Conservation (phyloP, 108 stramenopile genomes). For the Skeletonema potamos region DNA sequence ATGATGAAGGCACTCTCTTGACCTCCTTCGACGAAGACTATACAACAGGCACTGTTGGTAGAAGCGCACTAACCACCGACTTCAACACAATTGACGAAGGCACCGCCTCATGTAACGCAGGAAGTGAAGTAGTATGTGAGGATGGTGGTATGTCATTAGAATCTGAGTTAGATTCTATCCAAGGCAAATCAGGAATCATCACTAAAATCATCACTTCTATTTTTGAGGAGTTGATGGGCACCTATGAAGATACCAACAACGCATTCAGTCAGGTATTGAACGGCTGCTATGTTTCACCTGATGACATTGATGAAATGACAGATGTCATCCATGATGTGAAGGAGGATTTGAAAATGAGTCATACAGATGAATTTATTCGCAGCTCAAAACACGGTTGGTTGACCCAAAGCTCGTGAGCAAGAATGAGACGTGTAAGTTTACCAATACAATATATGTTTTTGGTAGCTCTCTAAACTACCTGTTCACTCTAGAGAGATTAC, state of each 20-base stretch:
- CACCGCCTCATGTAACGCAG: not conserved
- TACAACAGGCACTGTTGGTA: not conserved
- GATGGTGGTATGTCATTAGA: not conserved
- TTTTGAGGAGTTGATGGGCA: not conserved
- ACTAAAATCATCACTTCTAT: not conserved
- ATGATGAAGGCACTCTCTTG: not conserved
- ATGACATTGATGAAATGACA: slow-evolving; percentile 24
- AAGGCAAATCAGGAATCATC: not conserved
- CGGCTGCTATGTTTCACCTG: slow-evolving; percentile 22
- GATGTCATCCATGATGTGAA: not conserved
- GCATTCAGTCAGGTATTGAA: slow-evolving; percentile 27
- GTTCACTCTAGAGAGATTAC: not conserved
- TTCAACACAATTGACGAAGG: not conserved
- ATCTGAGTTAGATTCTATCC: not conserved
- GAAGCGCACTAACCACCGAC: not conserved
- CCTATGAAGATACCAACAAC: slow-evolving; percentile 11
- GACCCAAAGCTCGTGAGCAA: not conserved
- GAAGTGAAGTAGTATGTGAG: not conserved
- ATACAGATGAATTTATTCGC: not conserved
- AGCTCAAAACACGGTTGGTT: too few relatives aligned
- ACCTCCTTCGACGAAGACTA: too few relatives aligned
- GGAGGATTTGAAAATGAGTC: not conserved
- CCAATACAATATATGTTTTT: too few relatives aligned
- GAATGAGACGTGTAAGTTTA: not conserved
- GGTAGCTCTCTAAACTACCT: too few relatives aligned